phyloP scores from a whole-genome alignment of 768 basidiomycete species.

The Tylopilus felleus region DNA sequence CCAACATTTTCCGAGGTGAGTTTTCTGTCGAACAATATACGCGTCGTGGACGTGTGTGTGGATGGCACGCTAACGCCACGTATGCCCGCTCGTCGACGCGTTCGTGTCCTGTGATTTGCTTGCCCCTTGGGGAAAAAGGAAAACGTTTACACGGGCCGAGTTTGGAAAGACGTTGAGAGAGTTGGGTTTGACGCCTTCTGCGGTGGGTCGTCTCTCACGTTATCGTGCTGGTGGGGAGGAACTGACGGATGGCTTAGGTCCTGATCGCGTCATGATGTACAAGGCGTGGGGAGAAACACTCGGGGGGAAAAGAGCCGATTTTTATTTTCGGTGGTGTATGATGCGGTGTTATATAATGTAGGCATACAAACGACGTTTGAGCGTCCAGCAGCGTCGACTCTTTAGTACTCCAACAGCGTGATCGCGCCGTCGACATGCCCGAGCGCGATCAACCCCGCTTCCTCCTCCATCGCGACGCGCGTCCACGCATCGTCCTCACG shows the following conservation, averaged over 20 bases:
- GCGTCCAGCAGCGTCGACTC: neutral
- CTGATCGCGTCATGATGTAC: conserved; percentile 47
- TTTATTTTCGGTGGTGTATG: neutral
- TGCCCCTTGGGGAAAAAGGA: conserved; percentile 32
- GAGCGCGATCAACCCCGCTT: conserved; percentile 36
- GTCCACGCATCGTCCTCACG: conserved; percentile 51
- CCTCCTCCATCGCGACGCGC: conserved; percentile 37
- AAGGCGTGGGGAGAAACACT: neutral
- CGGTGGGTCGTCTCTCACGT: conserved; percentile 35
- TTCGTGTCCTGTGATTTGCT: too few species aligned
- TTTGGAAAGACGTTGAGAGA: conserved; percentile 79
- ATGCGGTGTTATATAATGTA: neutral
- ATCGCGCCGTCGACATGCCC: conserved; percentile 44
- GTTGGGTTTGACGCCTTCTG: conserved; percentile 87
- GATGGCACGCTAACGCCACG: too few species aligned
- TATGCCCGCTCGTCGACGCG: too few species aligned
- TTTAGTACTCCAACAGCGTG: conserved; percentile 46
- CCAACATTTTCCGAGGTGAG: conserved; percentile 82
- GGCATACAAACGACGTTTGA: neutral
- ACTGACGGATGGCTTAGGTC: conserved; percentile 36
- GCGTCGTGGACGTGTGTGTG: neutral
- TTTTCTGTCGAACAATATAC: neutral
- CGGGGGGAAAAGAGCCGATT: neutral
- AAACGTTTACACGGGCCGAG: conserved; percentile 69
- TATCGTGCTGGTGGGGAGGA: neutral